Conservation (phyloP, 2,329 filamentous ascomycete genomes). For the Ophiocordyceps unilateralis region DNA sequence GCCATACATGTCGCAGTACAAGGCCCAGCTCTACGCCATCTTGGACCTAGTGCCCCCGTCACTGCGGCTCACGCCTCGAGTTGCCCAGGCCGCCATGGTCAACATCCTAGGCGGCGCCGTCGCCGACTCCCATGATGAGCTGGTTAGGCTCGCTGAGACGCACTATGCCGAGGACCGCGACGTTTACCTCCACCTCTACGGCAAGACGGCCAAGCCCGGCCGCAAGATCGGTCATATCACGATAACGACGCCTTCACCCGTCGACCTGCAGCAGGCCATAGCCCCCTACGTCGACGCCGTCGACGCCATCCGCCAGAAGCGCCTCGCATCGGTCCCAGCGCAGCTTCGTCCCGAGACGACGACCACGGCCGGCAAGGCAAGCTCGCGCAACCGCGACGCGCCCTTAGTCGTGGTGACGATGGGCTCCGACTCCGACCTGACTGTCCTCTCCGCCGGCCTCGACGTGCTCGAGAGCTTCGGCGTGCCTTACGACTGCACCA, state of each 20-base stretch:
- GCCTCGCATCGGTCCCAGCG: slow-evolving; percentile 23
- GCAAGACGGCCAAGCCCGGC: slow-evolving; percentile 71
- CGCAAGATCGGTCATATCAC: slow-evolving; percentile 96
- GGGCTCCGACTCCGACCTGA: slow-evolving; percentile 67
- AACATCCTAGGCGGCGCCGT: slow-evolving; percentile 60
- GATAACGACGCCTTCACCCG: slow-evolving; percentile 51
- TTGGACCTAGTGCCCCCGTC: slow-evolving; percentile 43
- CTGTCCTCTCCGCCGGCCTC: slow-evolving; percentile 46
- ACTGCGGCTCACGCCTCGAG: slow-evolving; percentile 38
- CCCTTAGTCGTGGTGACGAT: slow-evolving; percentile 64
- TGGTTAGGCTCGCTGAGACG: slow-evolving; percentile 28
- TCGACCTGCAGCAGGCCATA: slow-evolving; percentile 40
- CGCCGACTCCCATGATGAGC: slow-evolving; percentile 40
- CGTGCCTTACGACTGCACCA: slow-evolving; percentile 57
- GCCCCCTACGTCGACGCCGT: slow-evolving; percentile 52
- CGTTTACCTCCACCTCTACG: slow-evolving; percentile 67
- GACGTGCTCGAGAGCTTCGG: slow-evolving; percentile 49
- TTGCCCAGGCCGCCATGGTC: slow-evolving; percentile 50
- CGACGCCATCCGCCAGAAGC: slow-evolving; percentile 39
- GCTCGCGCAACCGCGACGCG: slow-evolving; percentile 10
- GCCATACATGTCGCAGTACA: slow-evolving; percentile 67
- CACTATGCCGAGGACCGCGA: slow-evolving; percentile 28
- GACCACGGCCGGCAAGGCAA: slow-evolving; percentile 5
- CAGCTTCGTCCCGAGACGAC: slow-evolving; percentile 15
- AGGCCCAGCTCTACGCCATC: slow-evolving; percentile 75